These are phyloP conservation scores for Colletotrichum liaoningense DNA, from an alignment of 2,329 filamentous ascomycete species.

Conservation along the genomic window DNA sequence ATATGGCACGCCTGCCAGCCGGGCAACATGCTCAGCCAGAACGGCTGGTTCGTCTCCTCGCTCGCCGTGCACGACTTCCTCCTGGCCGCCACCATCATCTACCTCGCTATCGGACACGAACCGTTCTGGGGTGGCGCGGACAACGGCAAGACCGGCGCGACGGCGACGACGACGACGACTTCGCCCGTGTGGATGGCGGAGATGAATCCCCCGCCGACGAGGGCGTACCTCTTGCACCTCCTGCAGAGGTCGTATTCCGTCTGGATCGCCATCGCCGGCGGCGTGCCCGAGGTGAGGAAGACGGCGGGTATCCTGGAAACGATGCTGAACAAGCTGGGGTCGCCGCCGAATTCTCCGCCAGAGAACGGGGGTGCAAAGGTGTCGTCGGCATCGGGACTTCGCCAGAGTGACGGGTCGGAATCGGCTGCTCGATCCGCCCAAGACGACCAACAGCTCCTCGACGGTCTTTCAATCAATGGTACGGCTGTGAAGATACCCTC, in stretches of 20 bases:
- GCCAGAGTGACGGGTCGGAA: constrained; percentile 25
- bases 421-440: constrained; percentile 37
- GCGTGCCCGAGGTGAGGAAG: constrained; percentile 55
- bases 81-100: constrained; percentile 70
- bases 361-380: constrained; percentile 11
- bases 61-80: constrained; percentile 71
- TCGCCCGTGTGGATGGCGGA: constrained; percentile 48
- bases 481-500: neutral
- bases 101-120: constrained; percentile 60
- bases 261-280: constrained; percentile 54
- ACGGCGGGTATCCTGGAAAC: constrained; percentile 57
- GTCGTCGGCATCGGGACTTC: constrained; percentile 31
- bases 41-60: constrained; percentile 68
- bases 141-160: constrained; percentile 40
- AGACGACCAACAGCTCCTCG: constrained; percentile 37
- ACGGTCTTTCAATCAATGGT: constrained; percentile 34
- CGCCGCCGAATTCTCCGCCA: constrained; percentile 40
- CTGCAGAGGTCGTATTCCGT: constrained; percentile 56
- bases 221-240: constrained; percentile 51
- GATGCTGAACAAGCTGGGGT: constrained; percentile 57
- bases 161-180: constrained; percentile 31
- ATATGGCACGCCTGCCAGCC: constrained; percentile 63
- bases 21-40: constrained; percentile 62
- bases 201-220: constrained; percentile 46
- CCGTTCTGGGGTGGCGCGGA: constrained; percentile 44